phyloP scores from a whole-genome alignment of 768 basidiomycete species.

The Cystobasidium ongulense region DNA sequence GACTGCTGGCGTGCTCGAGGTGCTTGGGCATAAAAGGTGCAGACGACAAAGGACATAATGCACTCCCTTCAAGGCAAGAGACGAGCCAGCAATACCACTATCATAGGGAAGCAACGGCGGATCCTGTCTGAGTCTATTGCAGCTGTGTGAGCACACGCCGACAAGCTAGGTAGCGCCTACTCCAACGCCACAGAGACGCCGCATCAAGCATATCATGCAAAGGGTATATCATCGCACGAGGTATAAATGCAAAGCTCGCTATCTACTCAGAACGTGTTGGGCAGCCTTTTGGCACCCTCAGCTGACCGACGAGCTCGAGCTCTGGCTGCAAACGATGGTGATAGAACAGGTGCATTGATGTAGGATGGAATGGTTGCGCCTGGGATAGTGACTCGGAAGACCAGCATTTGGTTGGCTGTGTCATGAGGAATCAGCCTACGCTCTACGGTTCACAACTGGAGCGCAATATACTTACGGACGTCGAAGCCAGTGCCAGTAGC shows the following conservation, averaged over 20 bases:
- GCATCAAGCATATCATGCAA: no score
- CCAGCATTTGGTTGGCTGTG: slow-evolving; percentile 59
- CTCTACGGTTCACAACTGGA: neutral
- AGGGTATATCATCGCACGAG: neutral
- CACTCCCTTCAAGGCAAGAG: no score
- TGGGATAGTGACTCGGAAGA: slow-evolving; percentile 57
- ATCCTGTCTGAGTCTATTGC: no score
- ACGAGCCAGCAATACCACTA: no score
- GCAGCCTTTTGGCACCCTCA: neutral
- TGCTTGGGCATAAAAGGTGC: no score
- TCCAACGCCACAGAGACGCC: no score
- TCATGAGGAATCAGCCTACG: neutral
- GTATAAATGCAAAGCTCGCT: neutral
- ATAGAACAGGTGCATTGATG: slow-evolving; percentile 8
- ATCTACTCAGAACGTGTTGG: neutral
- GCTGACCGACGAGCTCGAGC: slow-evolving; percentile 5
- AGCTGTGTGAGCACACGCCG: no score
- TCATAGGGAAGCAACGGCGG: no score
- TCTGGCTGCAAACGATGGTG: slow-evolving; percentile 1
- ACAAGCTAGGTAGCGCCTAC: no score
- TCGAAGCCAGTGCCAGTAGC: slow-evolving; percentile 45
- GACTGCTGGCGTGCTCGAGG: no score
- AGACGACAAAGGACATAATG: no score
- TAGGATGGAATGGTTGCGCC: slow-evolving; percentile 9
- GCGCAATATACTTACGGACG: slow-evolving; percentile 46